Base-by-base conservation (phyloP, 371 early-diverging fungal genomes). In the Apophysomyces elegans region DNA sequence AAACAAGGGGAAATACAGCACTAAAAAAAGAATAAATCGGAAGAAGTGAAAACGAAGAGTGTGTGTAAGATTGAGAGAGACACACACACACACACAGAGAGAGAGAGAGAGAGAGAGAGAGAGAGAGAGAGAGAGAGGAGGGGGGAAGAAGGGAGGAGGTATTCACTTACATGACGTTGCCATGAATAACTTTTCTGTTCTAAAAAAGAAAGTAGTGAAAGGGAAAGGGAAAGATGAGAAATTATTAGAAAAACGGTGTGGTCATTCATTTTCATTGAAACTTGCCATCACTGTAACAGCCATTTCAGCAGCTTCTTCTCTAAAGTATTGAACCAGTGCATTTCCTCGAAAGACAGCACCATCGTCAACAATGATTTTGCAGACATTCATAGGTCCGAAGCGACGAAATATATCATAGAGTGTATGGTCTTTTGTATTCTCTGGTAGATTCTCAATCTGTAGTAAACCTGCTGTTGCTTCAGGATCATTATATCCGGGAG, bases 321-420 rank as follows among this genome's bases (percentile, higher is more conserved):
- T 56, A 69, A 81, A 84, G 58, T 74, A 84, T 54, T 80, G 82
- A 21, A 84, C 65, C 14, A 81, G 64, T 18, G 80, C 84, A 11
- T 64, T 69, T 13, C 81, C 80, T 62, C 70, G 71, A 66, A 77
- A 76, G 21, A 50, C 21, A 21, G 9, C 21, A 26, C 54, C 54
- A 58, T 77, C 69, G 58, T 80, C 79, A 36, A 73, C 58, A 45
- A 77, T 65, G 18, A 76, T 67, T 60, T 80, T 84, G 56, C 76
- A 76, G n/a, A 73, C 69, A 57, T 63, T 74, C 72, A 84, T 77
- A 38, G 84, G 80, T 43, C 84, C 84, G 69, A 69, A 84, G 7
- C 73, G 73, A 38, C 82, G 74, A 63, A 84, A 84, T 4, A 75
- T 46, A 39, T 78, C 69, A 57, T 78, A 80, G 9, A 84, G 63